These are phyloP conservation scores for Ustilago xerochloae DNA, from an alignment of 1,284 basidiomycete species.

Conservation along the genomic window DNA sequence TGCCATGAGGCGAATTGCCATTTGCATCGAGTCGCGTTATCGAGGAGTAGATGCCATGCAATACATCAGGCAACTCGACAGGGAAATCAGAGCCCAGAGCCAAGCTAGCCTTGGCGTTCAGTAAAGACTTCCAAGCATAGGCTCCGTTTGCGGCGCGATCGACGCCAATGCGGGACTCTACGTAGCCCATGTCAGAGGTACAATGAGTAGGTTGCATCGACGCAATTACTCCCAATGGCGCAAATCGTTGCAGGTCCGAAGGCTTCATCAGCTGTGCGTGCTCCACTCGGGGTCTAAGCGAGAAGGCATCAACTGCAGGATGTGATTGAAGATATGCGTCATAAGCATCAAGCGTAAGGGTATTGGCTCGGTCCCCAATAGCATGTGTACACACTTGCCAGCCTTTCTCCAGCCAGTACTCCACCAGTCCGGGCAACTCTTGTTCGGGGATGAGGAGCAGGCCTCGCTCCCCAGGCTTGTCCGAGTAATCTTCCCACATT, in stretches of 20 bases:
- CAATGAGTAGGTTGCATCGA: constrained; percentile 93
- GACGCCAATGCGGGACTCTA: constrained; percentile 50
- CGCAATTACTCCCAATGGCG: constrained; percentile 82
- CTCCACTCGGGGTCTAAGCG: constrained; percentile 81
- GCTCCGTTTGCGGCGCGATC: constrained; percentile 76
- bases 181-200: constrained; percentile 87
- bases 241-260: constrained; percentile 78
- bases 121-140: constrained; percentile 85
- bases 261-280: constrained; percentile 81
- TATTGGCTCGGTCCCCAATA: constrained; percentile 89
- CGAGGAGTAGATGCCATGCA: constrained; percentile 83
- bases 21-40: constrained; percentile 77
- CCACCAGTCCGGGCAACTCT: constrained; percentile 35
- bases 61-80: constrained; percentile 70
- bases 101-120: constrained; percentile 72
- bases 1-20: constrained; percentile 83
- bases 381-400: constrained; percentile 73
- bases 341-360: constrained; percentile 74
- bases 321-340: constrained; percentile 30
- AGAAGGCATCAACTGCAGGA: constrained; percentile 1
- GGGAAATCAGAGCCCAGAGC: constrained; percentile 92
- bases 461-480: constrained; percentile 70
- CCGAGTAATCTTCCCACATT: constrained; percentile 81
- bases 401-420: constrained; percentile 49
- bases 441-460: constrained; percentile 39